A percentile compares a stretch with the other conserved stretches of the same genome.
phyloP scores from a whole-genome alignment of 164 flowering plant genomes.

The Berberis thunbergii region DNA sequence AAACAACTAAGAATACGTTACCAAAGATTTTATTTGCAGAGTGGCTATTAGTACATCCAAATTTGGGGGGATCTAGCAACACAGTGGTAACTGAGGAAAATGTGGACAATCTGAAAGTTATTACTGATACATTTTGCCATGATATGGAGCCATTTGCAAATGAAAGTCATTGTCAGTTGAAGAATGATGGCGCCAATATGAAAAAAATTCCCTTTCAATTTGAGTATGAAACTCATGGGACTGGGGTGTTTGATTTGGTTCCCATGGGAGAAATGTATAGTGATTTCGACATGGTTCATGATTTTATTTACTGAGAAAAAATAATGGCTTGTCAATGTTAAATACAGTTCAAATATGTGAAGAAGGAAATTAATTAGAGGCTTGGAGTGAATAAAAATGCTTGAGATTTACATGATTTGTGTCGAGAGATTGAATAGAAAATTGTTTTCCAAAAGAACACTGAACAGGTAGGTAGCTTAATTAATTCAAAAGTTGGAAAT shows the following conservation, averaged over 20 bases:
- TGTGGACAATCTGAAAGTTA: neutral
- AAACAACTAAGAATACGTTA: conserved; percentile 12
- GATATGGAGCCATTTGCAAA: too few relatives aligned
- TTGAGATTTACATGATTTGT: too few relatives aligned
- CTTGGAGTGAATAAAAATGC: too few relatives aligned
- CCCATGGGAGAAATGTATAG: conserved; percentile 23
- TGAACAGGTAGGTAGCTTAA: too few relatives aligned
- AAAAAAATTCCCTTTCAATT: neutral
- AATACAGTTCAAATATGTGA: too few relatives aligned
- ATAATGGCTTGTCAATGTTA: too few relatives aligned
- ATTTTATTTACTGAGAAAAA: conserved; percentile 19
- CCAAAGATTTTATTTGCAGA: conserved; percentile 70
- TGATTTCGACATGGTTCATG: conserved; percentile 20
- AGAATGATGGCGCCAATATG: neutral
- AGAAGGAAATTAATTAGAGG: too few relatives aligned
- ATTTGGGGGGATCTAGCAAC: conserved; percentile 9
- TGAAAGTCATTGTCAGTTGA: conserved; percentile 4
- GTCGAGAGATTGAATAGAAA: too few relatives aligned
- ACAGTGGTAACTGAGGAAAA: conserved; percentile 5
- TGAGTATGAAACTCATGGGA: conserved; percentile 18
- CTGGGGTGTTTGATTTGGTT: conserved; percentile 23
- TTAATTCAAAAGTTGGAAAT: too few relatives aligned
- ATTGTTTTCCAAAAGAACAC: too few relatives aligned
- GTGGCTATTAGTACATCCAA: conserved; percentile 37
- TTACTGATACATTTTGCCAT: too few relatives aligned